Evolutionary conservation across 164 flowering plant genomes (phyloP), one percentile per base, ranked within the genome.

Genomic region (Litsea cubeba): DNA sequence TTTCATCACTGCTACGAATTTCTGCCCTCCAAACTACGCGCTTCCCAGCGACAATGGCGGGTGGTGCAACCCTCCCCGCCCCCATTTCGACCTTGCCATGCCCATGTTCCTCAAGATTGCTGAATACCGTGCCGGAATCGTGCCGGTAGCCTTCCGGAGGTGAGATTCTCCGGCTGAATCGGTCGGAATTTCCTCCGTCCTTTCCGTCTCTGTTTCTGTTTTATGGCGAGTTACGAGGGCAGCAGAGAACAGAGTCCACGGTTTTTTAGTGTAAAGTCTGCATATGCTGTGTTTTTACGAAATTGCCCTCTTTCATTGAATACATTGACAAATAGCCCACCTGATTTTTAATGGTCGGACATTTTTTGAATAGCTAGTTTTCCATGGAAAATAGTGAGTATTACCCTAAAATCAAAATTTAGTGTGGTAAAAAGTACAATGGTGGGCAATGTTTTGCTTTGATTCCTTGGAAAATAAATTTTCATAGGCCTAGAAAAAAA

Each of bases 41-140:
- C 81, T 69, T 10, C 82, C 90, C 25, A 87, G 60, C 70, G 86
- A 87, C 72, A 76, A 84, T 51, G 90, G 90, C 26, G 90, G 90
- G 6, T 87, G 90, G 90, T 87, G 90, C 73, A 85, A 87, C 84
- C 90, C 90, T 40, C 90, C 90, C 28, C 82, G 88, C 28, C 76
- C 85, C 10, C 90, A 87, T 60, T 87, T 87, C 79, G 90, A 87
- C 65, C 86, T 87, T 69, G 80, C 90, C 69, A 84, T 84, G 87
- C 90, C 90, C 65, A 78, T 84, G 82, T 87, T 85, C 76, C 84
- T 85, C 57, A 82, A 85, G 78, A 83, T 87, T 65, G 88, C 88
- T 18, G 78, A 84, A 74, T 85, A 85, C 78, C 77, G 78, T 14
- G 89, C 89, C 80, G 89, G 89, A 67, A 87, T 87, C 30, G 89